Evolutionary conservation across 768 basidiomycete genomes (phyloP).

Genomic region (Tricholoma sp.): DNA sequence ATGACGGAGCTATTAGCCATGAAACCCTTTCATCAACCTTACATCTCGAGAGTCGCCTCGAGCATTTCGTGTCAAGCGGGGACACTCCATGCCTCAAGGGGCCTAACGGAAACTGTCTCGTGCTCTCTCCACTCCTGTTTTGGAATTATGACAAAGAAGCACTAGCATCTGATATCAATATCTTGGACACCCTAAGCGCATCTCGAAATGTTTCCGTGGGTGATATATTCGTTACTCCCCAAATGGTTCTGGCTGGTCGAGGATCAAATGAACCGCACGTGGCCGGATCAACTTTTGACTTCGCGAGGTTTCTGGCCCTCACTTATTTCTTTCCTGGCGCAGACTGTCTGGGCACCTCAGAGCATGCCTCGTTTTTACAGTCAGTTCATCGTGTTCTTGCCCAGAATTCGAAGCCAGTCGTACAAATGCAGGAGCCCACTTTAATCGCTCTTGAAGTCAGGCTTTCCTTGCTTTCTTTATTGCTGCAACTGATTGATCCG

Average conservation of each 20-base stretch:
- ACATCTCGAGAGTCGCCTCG: conserved; percentile 57
- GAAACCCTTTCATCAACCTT: conserved; percentile 60
- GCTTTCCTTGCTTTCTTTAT: conserved; percentile 2
- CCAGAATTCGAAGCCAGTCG: conserved; percentile 25
- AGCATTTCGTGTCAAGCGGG: conserved; percentile 33
- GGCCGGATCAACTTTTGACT: conserved; percentile 47
- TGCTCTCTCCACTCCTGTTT: conserved; percentile 68
- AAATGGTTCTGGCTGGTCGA: conserved; percentile 75
- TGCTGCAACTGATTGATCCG: conserved; percentile 8
- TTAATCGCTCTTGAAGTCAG: conserved; percentile 44
- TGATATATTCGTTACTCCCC: conserved; percentile 60
- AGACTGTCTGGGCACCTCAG: conserved; percentile 58
- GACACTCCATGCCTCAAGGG: conserved; percentile 50
- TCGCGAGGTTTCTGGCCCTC: conserved; percentile 66
- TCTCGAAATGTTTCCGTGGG: conserved; percentile 51
- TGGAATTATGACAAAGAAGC: conserved; percentile 61
- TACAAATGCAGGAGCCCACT: conserved; percentile 31
- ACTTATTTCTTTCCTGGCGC: conserved; percentile 80
- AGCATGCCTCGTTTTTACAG: conserved; percentile 62
- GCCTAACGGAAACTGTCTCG: conserved; percentile 53
- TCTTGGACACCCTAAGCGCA: conserved; percentile 53
- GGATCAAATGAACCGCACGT: conserved; percentile 48
- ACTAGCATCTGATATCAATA: conserved; percentile 48
- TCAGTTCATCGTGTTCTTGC: conserved; percentile 38
- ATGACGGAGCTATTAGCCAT: conserved; percentile 52